Conservation (phyloP, 2,329 filamentous ascomycete genomes). For the Cladophialophora psammophila region DNA sequence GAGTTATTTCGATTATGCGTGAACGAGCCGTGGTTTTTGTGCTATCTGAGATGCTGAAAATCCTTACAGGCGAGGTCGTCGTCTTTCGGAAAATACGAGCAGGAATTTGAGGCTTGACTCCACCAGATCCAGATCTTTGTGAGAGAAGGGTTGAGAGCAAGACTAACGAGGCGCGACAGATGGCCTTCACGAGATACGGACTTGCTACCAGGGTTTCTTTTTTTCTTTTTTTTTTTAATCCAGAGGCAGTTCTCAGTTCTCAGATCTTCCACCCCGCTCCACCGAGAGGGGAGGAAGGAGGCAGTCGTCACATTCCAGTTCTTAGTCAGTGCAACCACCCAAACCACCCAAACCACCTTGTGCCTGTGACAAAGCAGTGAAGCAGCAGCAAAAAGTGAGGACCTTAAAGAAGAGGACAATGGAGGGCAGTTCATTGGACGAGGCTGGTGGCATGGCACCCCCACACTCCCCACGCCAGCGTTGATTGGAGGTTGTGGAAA, state of each 20-base stretch:
- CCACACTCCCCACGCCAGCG: slow-evolving; percentile 2
- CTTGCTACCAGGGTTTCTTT: not conserved
- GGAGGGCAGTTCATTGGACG: slow-evolving; percentile 8
- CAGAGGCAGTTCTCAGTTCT: not conserved
- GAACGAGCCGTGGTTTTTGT: not conserved
- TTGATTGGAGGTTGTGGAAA: not conserved
- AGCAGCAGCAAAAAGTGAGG: slow-evolving; percentile 17
- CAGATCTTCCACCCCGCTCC: slow-evolving; percentile 12
- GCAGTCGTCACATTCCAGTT: not conserved
- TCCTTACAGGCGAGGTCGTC: slow-evolving; percentile 9
- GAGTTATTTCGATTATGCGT: slow-evolving; percentile 3
- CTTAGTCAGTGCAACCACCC: too few species aligned
- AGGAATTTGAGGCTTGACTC: not conserved
- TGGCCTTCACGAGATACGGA: not conserved
- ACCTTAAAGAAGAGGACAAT: slow-evolving; percentile 26
- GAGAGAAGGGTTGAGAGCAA: not conserved
- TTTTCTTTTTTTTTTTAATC: not conserved
- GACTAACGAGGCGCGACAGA: not conserved
- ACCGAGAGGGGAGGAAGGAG: not conserved
- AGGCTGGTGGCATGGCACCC: slow-evolving; percentile 15
- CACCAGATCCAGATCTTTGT: slow-evolving; percentile 1
- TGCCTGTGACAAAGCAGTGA: not conserved
- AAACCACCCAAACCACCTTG: too few species aligned
- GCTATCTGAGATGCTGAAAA: not conserved
- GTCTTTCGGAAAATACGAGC: not conserved